Evolutionary conservation across 2,329 filamentous ascomycete genomes (phyloP).

Genomic region (Coniella vitis): DNA sequence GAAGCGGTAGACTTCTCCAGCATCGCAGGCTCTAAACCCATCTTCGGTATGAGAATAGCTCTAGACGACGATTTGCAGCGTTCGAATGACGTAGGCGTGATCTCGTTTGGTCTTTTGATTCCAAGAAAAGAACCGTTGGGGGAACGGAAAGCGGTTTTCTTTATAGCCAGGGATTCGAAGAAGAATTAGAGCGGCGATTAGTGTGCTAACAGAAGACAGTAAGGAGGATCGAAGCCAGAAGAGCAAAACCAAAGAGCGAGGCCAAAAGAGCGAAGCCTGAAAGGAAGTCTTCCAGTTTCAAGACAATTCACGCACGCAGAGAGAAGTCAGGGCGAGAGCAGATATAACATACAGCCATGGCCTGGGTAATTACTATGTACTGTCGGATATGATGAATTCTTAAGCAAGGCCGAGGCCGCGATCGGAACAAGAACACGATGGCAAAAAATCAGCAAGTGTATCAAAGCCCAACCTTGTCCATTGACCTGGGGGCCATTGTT

Average conservation of each 20-base stretch:
- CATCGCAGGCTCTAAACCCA: background rate
- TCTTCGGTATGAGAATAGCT: too few relatives aligned
- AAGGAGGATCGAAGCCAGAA: too few relatives aligned
- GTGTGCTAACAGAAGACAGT: too few relatives aligned
- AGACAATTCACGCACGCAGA: too few relatives aligned
- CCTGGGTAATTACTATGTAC: background rate
- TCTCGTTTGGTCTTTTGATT: too few relatives aligned
- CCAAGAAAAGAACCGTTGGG: too few relatives aligned
- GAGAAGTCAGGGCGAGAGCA: background rate
- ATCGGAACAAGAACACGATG: background rate
- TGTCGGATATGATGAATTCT: background rate
- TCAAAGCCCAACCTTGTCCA: background rate
- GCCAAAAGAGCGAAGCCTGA: background rate
- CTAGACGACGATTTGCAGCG: background rate
- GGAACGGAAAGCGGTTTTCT: too few relatives aligned
- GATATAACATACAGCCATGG: background rate
- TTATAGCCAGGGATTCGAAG: too few relatives aligned
- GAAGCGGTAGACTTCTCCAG: constrained; percentile 4
- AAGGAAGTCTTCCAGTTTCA: too few relatives aligned
- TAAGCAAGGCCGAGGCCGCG: background rate
- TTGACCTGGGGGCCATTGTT: background rate
- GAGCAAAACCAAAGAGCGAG: background rate
- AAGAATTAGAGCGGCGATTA: too few relatives aligned
- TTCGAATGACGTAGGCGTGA: background rate
- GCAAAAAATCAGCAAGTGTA: background rate